phyloP scores from a whole-genome alignment of 2,329 filamentous ascomycete genomes.

The Diplodia scrobiculata region DNA sequence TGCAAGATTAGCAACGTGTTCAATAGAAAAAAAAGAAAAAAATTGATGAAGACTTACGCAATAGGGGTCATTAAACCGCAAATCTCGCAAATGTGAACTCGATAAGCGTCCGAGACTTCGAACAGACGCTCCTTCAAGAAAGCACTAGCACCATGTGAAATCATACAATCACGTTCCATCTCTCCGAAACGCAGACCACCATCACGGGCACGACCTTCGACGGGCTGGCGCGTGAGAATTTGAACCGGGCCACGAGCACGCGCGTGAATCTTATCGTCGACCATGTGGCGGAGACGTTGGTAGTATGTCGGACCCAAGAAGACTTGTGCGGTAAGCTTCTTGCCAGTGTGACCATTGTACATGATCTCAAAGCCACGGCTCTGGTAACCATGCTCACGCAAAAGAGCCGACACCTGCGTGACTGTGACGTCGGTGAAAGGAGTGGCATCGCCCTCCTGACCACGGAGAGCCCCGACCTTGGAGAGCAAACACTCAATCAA shows the following conservation, averaged over 20 bases:
- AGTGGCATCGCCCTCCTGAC: constrained; percentile 94
- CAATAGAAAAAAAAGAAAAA: constrained; percentile 30
- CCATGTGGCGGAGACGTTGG: constrained; percentile 98
- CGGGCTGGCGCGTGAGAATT: constrained; percentile 94
- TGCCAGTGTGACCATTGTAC: constrained; percentile 97
- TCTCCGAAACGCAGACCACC: constrained; percentile 99
- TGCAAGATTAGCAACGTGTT: constrained; percentile 33
- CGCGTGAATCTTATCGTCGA: constrained; percentile 99
- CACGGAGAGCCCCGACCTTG: constrained; percentile 91
- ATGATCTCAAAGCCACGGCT: constrained; percentile 96
- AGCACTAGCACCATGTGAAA: constrained; percentile 94
- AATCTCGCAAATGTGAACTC: constrained; percentile 97
- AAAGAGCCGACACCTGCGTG: constrained; percentile 82
- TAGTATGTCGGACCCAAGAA: constrained; percentile 99
- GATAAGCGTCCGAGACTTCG: constrained; percentile 95
- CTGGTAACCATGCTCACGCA: constrained; percentile 90
- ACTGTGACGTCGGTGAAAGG: constrained; percentile 98
- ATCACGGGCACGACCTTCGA: constrained; percentile 96
- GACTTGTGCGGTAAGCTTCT: constrained; percentile 88
- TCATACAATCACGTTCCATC: constrained; percentile 99
- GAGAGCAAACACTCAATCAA: constrained; percentile 98
- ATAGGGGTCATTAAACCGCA: constrained; percentile 99
- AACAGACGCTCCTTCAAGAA: constrained; percentile 98
- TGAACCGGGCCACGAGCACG: constrained; percentile 94
- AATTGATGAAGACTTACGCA: constrained; percentile 69